Evolutionary conservation across 164 flowering plant genomes (phyloP).

Genomic region (Protea cynaroides): DNA sequence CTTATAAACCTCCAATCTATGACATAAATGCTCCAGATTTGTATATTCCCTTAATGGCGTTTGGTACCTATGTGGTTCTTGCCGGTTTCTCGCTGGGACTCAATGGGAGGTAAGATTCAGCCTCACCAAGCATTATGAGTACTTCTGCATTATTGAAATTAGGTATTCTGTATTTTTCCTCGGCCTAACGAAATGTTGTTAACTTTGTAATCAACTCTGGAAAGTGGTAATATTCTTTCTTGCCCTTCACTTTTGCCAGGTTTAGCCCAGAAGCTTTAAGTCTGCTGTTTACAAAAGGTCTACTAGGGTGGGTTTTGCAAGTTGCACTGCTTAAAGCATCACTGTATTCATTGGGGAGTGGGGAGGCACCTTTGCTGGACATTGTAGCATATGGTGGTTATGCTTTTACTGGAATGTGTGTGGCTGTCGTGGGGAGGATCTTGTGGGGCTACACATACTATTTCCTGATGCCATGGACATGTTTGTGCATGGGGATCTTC

Average conservation of each 20-base stretch:
- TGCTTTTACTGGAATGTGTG: conserved; percentile 37
- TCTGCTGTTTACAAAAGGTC: conserved; percentile 30
- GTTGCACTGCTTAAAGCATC: conserved; percentile 26
- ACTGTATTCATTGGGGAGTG: conserved; percentile 31
- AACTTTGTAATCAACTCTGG: too few species aligned
- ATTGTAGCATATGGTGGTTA: conserved; percentile 47
- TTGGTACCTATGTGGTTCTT: conserved; percentile 53
- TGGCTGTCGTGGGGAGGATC: conserved; percentile 35
- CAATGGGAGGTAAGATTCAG: conserved; percentile 40
- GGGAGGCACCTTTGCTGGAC: conserved; percentile 40
- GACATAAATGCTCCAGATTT: conserved; percentile 65
- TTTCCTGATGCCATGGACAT: conserved; percentile 34
- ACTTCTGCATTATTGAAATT: not conserved
- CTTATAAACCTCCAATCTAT: conserved; percentile 58
- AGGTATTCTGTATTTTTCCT: not conserved
- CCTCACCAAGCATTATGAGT: not conserved
- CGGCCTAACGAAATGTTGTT: too few species aligned
- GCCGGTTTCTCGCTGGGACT: conserved; percentile 50
- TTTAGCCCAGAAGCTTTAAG: conserved; percentile 48
- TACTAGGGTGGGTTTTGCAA: conserved; percentile 40
- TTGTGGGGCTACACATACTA: conserved; percentile 32
- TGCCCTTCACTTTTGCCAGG: conserved; percentile 19
- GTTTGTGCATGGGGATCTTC: conserved; percentile 40
- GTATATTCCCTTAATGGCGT: conserved; percentile 61
- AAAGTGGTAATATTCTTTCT: not conserved